Base-by-base conservation (phyloP, 495 filamentous ascomycete genomes). In the Thermothielavioides terrestris region DNA sequence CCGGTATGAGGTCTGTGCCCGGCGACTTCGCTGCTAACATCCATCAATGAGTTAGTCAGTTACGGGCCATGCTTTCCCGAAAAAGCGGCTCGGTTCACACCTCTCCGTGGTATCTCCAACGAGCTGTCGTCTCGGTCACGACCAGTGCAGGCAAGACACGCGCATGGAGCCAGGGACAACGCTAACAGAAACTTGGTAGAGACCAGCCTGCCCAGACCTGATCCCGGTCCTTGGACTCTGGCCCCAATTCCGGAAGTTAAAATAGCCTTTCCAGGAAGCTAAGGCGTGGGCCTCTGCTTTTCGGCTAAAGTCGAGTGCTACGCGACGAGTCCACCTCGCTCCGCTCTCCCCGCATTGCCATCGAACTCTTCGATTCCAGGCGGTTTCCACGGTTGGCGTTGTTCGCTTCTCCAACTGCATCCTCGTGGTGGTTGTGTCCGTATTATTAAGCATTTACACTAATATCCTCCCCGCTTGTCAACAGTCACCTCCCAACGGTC, bases 291-390 rank as follows among this genome's bases (percentile, higher is more conserved):
- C n/a, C n/a, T 51, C 46, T 44, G 43, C 12, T 36, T 38, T 26
- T 15, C 56, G 56, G 56, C 42, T 59, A 59, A 59, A 59, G 22
- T 43, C 49, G 39, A 47, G 43, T 31, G 37, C 50, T 41, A 59
- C 41, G 32, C 46, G 46, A 42, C 50, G 28, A 44, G 39, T 49
- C 48, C 27, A 45, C 49, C 46, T 41, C 42, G 35, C 46, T 47
- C 49, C 49, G 45, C 42, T 49, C 22, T 23, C 44, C 42, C 53
- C 53, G 53, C 43, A 38, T 48, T 36, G 38, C 42, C 25, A n/a
- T 42, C 15, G 23, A 17, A 3, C 11, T 26, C 21, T 35, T 44
- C 38, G 42, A 42, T 39, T 44, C 46, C 39, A 42, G 30, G 14
- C 45, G 32, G 26, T 46, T 39, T 53, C 22, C 17, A 28, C 35